Percentiles rank a stretch among this genome's conserved stretches.
Evolutionary conservation across 1,284 basidiomycete genomes (phyloP).

Genomic region (Rhodofomes roseus): DNA sequence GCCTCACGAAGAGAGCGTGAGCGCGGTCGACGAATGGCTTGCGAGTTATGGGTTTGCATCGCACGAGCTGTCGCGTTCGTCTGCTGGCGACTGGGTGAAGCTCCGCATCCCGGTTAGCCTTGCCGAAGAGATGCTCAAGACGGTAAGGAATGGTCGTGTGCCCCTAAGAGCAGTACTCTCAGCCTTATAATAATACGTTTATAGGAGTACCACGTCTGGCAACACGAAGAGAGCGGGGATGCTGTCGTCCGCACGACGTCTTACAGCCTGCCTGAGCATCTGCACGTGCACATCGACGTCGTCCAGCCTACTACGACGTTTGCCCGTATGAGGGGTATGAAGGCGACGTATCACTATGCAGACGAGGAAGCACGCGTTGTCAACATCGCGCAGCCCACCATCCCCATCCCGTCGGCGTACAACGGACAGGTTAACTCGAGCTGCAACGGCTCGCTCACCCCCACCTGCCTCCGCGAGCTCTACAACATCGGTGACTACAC

Average conservation of each 20-base stretch:
- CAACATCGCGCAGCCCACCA: constrained; percentile 26
- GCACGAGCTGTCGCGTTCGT: constrained; percentile 45
- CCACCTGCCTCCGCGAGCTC: constrained; percentile 50
- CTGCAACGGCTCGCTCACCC: constrained; percentile 50
- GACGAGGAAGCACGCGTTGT: constrained; percentile 19
- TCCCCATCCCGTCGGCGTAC: constrained; percentile 28
- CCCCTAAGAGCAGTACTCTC: background rate
- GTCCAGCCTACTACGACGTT: constrained; percentile 78
- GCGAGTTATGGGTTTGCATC: constrained; percentile 48
- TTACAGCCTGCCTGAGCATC: constrained; percentile 62
- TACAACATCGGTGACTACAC: constrained; percentile 52
- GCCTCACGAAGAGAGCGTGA: constrained; percentile 51
- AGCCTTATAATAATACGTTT: background rate
- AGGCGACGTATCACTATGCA: constrained; percentile 39
- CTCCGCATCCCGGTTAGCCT: constrained; percentile 53
- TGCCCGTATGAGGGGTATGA: constrained; percentile 43
- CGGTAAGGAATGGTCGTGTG: constrained; percentile 39
- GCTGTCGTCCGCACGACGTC: constrained; percentile 57
- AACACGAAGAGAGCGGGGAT: constrained; percentile 49
- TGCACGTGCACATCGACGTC: constrained; percentile 65
- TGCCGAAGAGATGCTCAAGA: constrained; percentile 67
- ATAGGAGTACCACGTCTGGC: constrained; percentile 63
- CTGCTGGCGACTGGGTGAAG: constrained; percentile 70
- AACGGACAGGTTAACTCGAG: constrained; percentile 46
- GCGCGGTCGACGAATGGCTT: constrained; percentile 61